Evolutionary conservation across 768 basidiomycete species (phyloP), one percentile per base, ranked within the genome.

Genomic region (Cystoderma amianthinum): DNA sequence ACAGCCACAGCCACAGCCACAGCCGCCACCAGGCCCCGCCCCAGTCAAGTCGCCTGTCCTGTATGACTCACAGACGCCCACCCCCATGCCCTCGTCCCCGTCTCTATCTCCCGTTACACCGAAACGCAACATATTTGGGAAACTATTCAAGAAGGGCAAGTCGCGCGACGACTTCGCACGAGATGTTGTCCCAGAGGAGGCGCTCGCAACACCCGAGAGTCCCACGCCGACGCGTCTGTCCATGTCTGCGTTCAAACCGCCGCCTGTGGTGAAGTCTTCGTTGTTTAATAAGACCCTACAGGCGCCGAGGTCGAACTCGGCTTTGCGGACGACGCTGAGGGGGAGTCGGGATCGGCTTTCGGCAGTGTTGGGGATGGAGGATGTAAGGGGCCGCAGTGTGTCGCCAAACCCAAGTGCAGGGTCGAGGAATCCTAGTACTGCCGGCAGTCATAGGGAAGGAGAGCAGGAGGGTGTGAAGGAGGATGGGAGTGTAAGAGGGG

Each of bases 121-220:
- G 44, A 75, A 80, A 44, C 63, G 76, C 16, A 81, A 76, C 46
- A 73, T 90, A 15, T 84, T 89, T 47, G 72, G 80, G 19, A 83
- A 75, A 54, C 61, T 89, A 23, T 90, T 90, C 67, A 83, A 75
- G 54, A 76, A 71, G 52, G 25, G n/a, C n/a, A n/a, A n/a, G n/a
- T n/a, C 7, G 25, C 25, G 25, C 7, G 25, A 28, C 25, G n/a
- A 28, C 7, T 7, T n/a, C 25, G 25, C 25, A 78, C 72, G 20
- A 41, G 17, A 12, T 16, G 4, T 4, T 10, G n/a, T n/a, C n/a
- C n/a, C n/a, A n/a, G n/a, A 17, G 37, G 24, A 28, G 25, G 18
- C 24, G 6, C 16, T 49, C 63, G 62, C 20, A 51, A 16, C 16
- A 48, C 41, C 12, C 18, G 19, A 23, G n/a, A 21, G 7, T 44